Base-by-base conservation (phyloP, 2,329 filamentous ascomycete genomes). In the Curvularia sp. region DNA sequence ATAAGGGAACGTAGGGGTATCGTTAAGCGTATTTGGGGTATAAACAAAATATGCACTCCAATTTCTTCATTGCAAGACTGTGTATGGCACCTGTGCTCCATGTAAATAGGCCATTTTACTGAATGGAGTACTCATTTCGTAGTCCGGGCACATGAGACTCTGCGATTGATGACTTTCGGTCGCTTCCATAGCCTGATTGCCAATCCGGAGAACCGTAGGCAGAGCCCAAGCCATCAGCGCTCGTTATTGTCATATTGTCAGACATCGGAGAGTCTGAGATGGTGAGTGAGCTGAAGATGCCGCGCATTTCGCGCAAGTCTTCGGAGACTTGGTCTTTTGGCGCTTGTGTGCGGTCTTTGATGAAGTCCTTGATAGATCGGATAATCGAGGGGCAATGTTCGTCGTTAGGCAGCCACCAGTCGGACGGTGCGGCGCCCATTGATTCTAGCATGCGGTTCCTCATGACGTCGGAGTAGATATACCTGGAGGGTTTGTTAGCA, bases 341-440 rank as follows among this genome's bases (percentile, higher is more conserved):
- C 39, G 78, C 63, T 15, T 65, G 86, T 7, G 85, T 90, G 48
- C 92, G 86, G 64, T 95, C 91, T 67, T 91, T 88, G 28, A 93
- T 91, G 77, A 97, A 93, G 42, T 87, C 85, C 20, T 93, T 89
- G 61, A 97, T 88, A 53, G 86, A 89, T 51, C 88, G 88, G 53
- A 97, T 83, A 42, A 96, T 86, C 0, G 86, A 85, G 10, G 86
- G 89, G 68, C 90, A 90, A 1, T 86, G 87, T 79, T 94, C 90
- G 62, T 92, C 86, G 74, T 95, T 85, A 2, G 93, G 91, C 2
- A 97, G 84, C 95, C 95, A 99, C 92, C 93, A 97, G 57, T 89
- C 84, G 44, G 86, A 86, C 53, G 93, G 87, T 20, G 88, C 87
- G 13, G 91, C 85, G 59, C 85, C 82, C 83, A 95, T 97, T 24